Conservation (phyloP, 441 rosid species). For the Pelargonium fulgidum region DNA sequence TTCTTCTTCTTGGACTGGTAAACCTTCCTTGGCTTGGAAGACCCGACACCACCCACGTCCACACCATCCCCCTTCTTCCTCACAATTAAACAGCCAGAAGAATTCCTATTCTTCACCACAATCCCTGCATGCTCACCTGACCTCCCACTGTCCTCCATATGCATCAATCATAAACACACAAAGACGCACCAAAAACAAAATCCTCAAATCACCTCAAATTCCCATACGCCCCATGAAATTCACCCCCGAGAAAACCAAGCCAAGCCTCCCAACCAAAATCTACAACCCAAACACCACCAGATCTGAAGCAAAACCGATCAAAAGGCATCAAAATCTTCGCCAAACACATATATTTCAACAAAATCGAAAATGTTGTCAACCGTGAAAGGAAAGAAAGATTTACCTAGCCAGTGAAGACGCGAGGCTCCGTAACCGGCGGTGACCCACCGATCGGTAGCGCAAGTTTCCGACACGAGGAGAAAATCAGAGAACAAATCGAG, state of each 20-base stretch:
- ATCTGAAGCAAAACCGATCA: slow-evolving; percentile 13
- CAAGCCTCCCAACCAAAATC: neutral
- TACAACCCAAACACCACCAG: neutral
- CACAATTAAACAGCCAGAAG: slow-evolving; percentile 22
- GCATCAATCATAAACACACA: neutral
- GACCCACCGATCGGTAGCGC: neutral
- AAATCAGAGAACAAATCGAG: neutral
- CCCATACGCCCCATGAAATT: neutral
- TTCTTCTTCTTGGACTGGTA: slow-evolving; percentile 15
- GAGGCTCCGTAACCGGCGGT: slow-evolving; percentile 2
- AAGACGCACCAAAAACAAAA: slow-evolving; percentile 11
- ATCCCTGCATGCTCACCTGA: slow-evolving; percentile 17
- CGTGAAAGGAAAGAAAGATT: neutral
- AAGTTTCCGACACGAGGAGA: neutral
- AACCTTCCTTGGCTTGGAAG: slow-evolving; percentile 3
- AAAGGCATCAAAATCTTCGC: neutral
- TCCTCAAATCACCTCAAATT: neutral
- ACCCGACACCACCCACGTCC: neutral
- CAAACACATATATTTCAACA: neutral
- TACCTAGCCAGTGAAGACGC: slow-evolving; percentile 1
- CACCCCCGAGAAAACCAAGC: neutral
- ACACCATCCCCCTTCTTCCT: slow-evolving; percentile 20
- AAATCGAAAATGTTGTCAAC: neutral
- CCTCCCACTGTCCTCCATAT: slow-evolving; percentile 21
- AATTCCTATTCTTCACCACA: slow-evolving; percentile 23